Percentiles rank a stretch among this genome's conserved stretches.
These are phyloP conservation scores for Nicotiana sylvestris DNA, from an alignment of 257 asterid genomes.

Conservation along the genomic window DNA sequence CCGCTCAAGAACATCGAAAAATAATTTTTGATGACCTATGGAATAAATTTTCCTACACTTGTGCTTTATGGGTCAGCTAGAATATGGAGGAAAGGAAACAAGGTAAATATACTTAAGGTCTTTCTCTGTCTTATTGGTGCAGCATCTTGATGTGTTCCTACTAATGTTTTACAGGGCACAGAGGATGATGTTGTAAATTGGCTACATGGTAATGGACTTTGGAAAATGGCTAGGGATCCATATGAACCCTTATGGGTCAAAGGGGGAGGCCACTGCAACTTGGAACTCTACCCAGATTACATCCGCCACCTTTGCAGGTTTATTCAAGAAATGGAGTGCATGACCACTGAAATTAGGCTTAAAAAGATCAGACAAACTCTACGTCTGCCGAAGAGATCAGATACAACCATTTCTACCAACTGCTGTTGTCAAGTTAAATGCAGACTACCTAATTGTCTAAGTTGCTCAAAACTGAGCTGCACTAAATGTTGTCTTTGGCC, in stretches of 20 bases:
- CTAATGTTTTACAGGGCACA: slow-evolving; percentile 61
- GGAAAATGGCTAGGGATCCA: slow-evolving; percentile 88
- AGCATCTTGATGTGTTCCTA: background rate
- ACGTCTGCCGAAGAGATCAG: slow-evolving; percentile 29
- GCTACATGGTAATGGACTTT: slow-evolving; percentile 78
- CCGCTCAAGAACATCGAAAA: too few species aligned
- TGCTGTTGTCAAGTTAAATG: slow-evolving; percentile 50
- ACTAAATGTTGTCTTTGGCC: slow-evolving; percentile 39
- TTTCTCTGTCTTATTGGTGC: background rate
- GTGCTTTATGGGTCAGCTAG: background rate
- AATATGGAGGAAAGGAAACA: background rate
- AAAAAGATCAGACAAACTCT: slow-evolving; percentile 55
- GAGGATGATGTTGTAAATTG: slow-evolving; percentile 95
- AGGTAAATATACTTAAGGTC: background rate
- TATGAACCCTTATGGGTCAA: slow-evolving; percentile 96
- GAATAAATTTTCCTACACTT: background rate
- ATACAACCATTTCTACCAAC: slow-evolving; percentile 18
- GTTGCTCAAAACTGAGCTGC: slow-evolving; percentile 39
- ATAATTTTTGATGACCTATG: background rate
- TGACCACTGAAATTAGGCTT: slow-evolving; percentile 63
- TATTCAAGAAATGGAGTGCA: slow-evolving; percentile 82
- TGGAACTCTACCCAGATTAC: slow-evolving; percentile 96
- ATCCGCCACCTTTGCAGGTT: slow-evolving; percentile 79
- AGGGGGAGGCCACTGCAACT: slow-evolving; percentile 99
- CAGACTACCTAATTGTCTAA: slow-evolving; percentile 38